These are phyloP conservation scores for Chlamydomonas eustigma DNA, from an alignment of 139 green algal genomes.

Conservation along the genomic window DNA sequence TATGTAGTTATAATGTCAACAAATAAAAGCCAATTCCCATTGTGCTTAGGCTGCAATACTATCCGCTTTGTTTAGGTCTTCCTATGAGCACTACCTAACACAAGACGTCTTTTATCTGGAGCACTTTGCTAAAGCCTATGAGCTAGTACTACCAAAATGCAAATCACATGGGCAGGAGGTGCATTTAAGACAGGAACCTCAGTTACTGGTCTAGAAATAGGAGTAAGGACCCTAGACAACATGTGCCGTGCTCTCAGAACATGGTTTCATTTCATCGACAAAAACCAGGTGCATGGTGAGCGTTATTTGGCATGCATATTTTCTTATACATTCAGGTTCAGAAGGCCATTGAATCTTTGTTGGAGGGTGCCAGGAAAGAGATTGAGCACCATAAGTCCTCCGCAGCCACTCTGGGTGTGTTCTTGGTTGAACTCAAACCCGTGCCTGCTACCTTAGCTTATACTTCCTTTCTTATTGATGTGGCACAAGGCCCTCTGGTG, in stretches of 20 bases:
- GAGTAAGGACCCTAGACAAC: too few relatives aligned
- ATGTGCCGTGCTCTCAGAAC: too few relatives aligned
- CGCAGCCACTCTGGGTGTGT: neutral
- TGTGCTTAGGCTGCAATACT: neutral
- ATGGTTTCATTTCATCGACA: too few relatives aligned
- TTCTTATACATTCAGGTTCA: neutral
- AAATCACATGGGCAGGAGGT: neutral
- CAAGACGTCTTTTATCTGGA: slow-evolving; percentile 10
- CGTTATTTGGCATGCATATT: neutral
- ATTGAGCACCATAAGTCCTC: neutral
- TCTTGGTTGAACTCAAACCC: slow-evolving; percentile 18
- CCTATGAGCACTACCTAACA: slow-evolving; percentile 13
- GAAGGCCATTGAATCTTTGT: neutral
- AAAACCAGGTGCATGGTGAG: too few relatives aligned
- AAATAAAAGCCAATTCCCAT: neutral
- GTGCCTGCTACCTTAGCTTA: slow-evolving; percentile 54
- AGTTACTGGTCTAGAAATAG: too few relatives aligned
- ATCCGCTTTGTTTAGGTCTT: neutral
- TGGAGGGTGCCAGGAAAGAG: neutral
- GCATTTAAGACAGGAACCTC: too few relatives aligned
- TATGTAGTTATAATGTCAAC: neutral
- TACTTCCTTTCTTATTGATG: slow-evolving; percentile 55
- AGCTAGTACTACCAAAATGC: neutral
- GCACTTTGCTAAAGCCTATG: neutral
- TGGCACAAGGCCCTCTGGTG: slow-evolving; percentile 33